Conservation (phyloP, 352 stramenopile species). For the Globisporangium recalcitrans region DNA sequence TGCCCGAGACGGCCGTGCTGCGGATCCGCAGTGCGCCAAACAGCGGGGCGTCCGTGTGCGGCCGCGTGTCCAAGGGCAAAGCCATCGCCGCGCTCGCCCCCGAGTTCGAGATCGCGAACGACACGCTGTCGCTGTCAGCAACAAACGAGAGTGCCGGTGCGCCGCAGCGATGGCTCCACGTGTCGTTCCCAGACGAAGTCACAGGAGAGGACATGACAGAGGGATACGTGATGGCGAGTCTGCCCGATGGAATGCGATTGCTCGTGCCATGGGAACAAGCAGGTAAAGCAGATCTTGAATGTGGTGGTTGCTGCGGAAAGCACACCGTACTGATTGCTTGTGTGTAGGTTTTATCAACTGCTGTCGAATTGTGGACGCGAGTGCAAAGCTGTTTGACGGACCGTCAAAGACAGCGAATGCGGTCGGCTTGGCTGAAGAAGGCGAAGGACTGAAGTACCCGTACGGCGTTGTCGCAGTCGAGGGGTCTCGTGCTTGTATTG, state of each 20-base stretch:
- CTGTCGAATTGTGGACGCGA: conserved; percentile 30
- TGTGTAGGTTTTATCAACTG: conserved; percentile 34
- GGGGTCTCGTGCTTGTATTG: conserved; percentile 26
- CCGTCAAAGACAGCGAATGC: conserved; percentile 21
- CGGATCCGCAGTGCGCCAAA: conserved; percentile 53
- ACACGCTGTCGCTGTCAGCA: conserved; percentile 4
- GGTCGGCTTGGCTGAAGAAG: conserved; percentile 28
- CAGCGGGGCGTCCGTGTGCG: conserved; percentile 32
- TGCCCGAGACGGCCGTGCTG: conserved; percentile 55
- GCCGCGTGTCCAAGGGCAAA: conserved; percentile 45
- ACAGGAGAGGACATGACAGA: conserved; percentile 22
- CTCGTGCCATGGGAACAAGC: conserved; percentile 47
- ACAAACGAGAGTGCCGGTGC: not conserved
- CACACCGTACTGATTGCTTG: not conserved
- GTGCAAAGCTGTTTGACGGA: conserved; percentile 35
- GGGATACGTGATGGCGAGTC: conserved; percentile 49
- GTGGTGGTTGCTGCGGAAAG: no score
- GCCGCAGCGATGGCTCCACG: conserved; percentile 47
- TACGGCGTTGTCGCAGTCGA: conserved; percentile 39
- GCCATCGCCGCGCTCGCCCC: conserved; percentile 32
- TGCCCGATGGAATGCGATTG: conserved; percentile 38
- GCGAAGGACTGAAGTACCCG: conserved; percentile 31
- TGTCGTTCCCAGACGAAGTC: conserved; percentile 30
- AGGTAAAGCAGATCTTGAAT: conserved; percentile 13
- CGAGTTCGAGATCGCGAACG: conserved; percentile 28